These are phyloP conservation scores for Protea cynaroides DNA, from an alignment of 164 flowering plant genomes.

Conservation along the genomic window DNA sequence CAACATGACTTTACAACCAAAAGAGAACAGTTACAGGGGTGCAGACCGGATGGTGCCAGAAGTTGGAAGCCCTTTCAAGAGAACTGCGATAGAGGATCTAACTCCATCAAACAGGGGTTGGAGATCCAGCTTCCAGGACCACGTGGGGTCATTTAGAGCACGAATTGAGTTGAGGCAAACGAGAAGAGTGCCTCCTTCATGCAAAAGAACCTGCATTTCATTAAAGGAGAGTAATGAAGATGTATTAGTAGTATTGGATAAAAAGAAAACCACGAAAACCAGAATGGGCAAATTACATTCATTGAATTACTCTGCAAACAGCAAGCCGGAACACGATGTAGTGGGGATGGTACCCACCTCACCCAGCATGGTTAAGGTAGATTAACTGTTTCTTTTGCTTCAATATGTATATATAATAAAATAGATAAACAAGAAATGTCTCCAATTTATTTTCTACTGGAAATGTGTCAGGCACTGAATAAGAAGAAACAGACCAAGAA, in stretches of 20 bases:
- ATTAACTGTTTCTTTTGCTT: too few relatives aligned
- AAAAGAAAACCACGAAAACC: constrained; percentile 15
- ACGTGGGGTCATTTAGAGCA: constrained; percentile 67
- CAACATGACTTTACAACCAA: not conserved
- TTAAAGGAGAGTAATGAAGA: not conserved
- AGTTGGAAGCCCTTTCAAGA: constrained; percentile 15
- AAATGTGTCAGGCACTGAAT: too few relatives aligned
- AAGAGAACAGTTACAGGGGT: constrained; percentile 18
- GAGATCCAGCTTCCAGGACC: constrained; percentile 78
- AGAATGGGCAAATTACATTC: too few relatives aligned
- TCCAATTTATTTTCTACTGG: too few relatives aligned
- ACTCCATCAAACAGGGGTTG: constrained; percentile 25
- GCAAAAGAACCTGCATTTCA: constrained; percentile 80
- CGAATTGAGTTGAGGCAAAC: constrained; percentile 84
- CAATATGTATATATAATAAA: too few relatives aligned
- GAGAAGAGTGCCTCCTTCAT: constrained; percentile 94
- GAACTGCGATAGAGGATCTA: constrained; percentile 19
- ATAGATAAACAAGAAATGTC: too few relatives aligned
- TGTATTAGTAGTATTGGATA: not conserved
- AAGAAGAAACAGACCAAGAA: too few relatives aligned
- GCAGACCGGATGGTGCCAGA: constrained; percentile 40
- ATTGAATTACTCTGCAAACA: too few relatives aligned
- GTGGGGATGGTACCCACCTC: too few relatives aligned
- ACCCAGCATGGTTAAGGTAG: too few relatives aligned
- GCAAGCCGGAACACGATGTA: too few relatives aligned